Percentiles rank a stretch among this genome's conserved stretches.
phyloP scores from a whole-genome alignment of 2,329 filamentous ascomycete genomes.

The Cytospora mali region DNA sequence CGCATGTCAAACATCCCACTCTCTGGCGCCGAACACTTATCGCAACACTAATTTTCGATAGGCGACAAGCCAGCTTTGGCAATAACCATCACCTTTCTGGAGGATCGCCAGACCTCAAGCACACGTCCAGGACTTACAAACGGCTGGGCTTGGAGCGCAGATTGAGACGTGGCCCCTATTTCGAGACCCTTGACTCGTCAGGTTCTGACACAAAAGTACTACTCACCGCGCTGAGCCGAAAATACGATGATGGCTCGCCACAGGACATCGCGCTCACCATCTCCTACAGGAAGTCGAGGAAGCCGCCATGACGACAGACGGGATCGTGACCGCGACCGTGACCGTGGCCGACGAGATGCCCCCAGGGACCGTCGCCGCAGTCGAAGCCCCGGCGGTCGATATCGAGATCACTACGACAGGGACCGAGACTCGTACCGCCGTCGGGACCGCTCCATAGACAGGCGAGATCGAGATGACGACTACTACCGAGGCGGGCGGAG shows the following conservation, averaged over 20 bases:
- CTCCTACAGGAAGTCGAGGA: constrained; percentile 78
- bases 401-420: constrained; percentile 57
- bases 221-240: constrained; percentile 39
- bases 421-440: constrained; percentile 62
- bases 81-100: background rate
- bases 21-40: background rate
- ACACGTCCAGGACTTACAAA: background rate
- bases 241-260: constrained; percentile 59
- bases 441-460: constrained; percentile 70
- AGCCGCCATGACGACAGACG: constrained; percentile 55
- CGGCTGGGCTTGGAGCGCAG: constrained; percentile 10
- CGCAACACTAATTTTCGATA: background rate
- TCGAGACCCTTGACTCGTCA: constrained; percentile 24
- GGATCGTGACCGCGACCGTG: constrained; percentile 53
- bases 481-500: constrained; percentile 63
- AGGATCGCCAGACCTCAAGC: constrained; percentile 5
- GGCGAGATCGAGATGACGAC: constrained; percentile 57
- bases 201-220: constrained; percentile 35
- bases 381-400: constrained; percentile 60
- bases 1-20: background rate
- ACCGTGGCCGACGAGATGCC: constrained; percentile 51
- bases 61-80: constrained; percentile 3
- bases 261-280: constrained; percentile 82
- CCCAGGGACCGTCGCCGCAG: constrained; percentile 58
- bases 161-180: constrained; percentile 20